phyloP scores from a whole-genome alignment of 2,329 filamentous ascomycete species.

The Clarireedia monteithiana region DNA sequence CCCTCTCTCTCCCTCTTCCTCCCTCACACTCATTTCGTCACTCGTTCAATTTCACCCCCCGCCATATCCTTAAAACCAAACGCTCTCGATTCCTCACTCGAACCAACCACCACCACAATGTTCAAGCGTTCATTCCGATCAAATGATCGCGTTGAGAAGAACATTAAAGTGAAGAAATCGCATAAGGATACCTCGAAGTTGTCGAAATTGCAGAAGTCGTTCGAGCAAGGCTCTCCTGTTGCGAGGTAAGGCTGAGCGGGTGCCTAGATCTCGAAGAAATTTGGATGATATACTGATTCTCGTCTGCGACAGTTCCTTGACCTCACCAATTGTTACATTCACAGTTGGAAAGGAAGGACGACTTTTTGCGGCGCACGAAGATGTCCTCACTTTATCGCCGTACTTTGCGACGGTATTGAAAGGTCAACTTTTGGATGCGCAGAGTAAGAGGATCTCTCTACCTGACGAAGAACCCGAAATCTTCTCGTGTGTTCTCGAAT shows the following conservation, averaged over 20 bases:
- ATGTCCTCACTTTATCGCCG: constrained; percentile 78
- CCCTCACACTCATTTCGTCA: constrained; percentile 25
- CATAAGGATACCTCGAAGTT: constrained; percentile 72
- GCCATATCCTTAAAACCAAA: constrained; percentile 17
- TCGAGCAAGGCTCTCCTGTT: constrained; percentile 48
- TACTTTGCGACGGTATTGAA: constrained; percentile 71
- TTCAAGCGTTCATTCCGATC: constrained; percentile 88
- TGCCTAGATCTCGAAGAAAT: not conserved
- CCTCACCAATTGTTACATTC: constrained; percentile 76
- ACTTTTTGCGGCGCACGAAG: constrained; percentile 91
- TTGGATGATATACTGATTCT: constrained; percentile 5
- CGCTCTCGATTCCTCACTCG: constrained; percentile 4
- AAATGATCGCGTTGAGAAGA: constrained; percentile 82
- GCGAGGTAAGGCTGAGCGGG: constrained; percentile 34
- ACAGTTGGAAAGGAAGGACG: constrained; percentile 77
- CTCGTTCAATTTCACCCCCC: constrained; percentile 23
- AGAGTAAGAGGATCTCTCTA: constrained; percentile 71
- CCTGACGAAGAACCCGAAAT: constrained; percentile 78
- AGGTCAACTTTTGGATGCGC: constrained; percentile 64
- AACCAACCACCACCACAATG: constrained; percentile 48
- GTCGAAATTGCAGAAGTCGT: constrained; percentile 78
- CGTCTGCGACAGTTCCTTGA: constrained; percentile 24
- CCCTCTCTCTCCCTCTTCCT: not conserved
- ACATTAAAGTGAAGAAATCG: constrained; percentile 72
- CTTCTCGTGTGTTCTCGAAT: constrained; percentile 90